phyloP scores from a whole-genome alignment of 352 stramenopile species.

The Globisporangium cylindrosporum region DNA sequence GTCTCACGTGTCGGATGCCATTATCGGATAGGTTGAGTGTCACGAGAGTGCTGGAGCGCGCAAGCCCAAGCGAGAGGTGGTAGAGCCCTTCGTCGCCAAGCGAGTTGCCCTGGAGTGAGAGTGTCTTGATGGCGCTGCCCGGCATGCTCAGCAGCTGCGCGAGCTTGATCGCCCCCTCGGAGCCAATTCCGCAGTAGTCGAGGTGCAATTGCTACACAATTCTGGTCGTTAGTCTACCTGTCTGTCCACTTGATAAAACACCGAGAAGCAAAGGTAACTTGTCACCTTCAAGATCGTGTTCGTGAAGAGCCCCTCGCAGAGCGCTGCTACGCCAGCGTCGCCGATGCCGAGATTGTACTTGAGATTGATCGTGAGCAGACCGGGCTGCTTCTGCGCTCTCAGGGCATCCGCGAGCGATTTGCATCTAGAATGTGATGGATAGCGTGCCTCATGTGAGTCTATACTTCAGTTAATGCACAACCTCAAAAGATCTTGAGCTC shows the following conservation, averaged over 20 bases:
- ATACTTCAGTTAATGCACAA: background rate
- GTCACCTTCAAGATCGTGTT: conserved; percentile 66
- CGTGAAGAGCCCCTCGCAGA: conserved; percentile 68
- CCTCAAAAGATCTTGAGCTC: background rate
- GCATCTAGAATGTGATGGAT: conserved; percentile 28
- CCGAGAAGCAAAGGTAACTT: background rate
- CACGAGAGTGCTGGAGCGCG: conserved; percentile 47
- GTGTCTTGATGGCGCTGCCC: conserved; percentile 41
- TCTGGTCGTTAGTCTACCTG: background rate
- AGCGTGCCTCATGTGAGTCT: background rate
- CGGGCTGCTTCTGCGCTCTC: conserved; percentile 43
- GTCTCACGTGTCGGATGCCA: conserved; percentile 51
- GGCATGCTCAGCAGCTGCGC: conserved; percentile 70
- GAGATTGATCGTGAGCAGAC: conserved; percentile 71
- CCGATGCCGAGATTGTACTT: conserved; percentile 69
- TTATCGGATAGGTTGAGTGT: conserved; percentile 80
- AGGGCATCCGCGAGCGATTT: conserved; percentile 50
- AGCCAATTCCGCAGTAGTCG: conserved; percentile 61
- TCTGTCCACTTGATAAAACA: background rate
- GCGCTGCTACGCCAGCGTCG: conserved; percentile 43
- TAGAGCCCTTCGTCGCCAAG: conserved; percentile 57
- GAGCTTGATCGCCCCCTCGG: conserved; percentile 54
- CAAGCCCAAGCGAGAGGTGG: conserved; percentile 70
- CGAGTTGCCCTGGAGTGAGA: conserved; percentile 66
- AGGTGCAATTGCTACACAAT: conserved; percentile 61